Evolutionary conservation across 176 grass and related monocot species (phyloP).

Genomic region (Aegilops bicornis): DNA sequence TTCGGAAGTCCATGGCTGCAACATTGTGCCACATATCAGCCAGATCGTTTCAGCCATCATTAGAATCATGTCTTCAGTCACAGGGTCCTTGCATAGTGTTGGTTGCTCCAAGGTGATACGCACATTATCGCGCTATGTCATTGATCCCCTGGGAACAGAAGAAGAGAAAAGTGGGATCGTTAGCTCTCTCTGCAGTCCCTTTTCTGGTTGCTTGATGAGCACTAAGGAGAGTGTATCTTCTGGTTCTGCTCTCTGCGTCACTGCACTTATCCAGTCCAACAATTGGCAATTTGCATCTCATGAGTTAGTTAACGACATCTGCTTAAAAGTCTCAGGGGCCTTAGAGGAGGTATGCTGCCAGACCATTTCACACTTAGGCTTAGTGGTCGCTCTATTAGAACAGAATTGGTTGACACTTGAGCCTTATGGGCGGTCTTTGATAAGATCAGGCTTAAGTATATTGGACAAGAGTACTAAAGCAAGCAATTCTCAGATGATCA

Average conservation of each 20-base stretch:
- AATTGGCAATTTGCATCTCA: slow-evolving; percentile 57
- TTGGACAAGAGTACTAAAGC: slow-evolving; percentile 32
- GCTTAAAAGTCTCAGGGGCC: slow-evolving; percentile 59
- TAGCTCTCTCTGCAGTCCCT: slow-evolving; percentile 41
- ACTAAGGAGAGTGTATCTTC: slow-evolving; percentile 47
- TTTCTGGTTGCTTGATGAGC: slow-evolving; percentile 64
- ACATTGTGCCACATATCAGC: slow-evolving; percentile 41
- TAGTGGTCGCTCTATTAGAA: slow-evolving; percentile 51
- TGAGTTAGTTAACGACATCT: slow-evolving; percentile 61
- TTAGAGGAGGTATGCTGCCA: slow-evolving; percentile 49
- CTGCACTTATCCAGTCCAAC: slow-evolving; percentile 52
- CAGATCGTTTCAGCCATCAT: slow-evolving; percentile 48
- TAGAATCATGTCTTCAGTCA: slow-evolving; percentile 30
- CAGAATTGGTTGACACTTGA: slow-evolving; percentile 53
- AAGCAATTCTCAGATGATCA: slow-evolving; percentile 25
- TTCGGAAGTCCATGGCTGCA: slow-evolving; percentile 52
- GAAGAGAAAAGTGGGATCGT: slow-evolving; percentile 49
- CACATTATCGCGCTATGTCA: slow-evolving; percentile 42
- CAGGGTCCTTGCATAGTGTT: slow-evolving; percentile 29
- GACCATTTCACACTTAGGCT: slow-evolving; percentile 46
- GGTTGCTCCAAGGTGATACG: slow-evolving; percentile 49
- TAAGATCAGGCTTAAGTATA: slow-evolving; percentile 62
- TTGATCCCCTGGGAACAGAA: slow-evolving; percentile 50
- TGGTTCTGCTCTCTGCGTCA: slow-evolving; percentile 51
- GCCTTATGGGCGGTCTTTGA: slow-evolving; percentile 63